Base-by-base conservation (phyloP, 1,139 yeast genomes). In the Pichia sp. region DNA sequence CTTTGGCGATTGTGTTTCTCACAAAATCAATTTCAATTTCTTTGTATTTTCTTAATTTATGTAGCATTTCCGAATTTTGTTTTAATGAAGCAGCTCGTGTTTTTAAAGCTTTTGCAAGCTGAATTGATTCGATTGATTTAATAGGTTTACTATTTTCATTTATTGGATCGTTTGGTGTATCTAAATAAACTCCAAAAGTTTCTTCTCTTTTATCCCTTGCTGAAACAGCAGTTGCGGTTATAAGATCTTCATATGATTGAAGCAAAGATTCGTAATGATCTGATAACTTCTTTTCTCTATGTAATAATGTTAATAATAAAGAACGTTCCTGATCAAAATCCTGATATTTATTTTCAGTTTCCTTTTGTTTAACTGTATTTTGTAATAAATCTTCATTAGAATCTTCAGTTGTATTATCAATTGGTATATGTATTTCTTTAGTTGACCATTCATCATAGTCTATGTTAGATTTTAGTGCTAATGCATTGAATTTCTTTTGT, bases 221-320 rank as follows among this genome's bases (percentile, higher is more conserved):
- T 11, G 35, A 16, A 22, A 32, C 4, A 12, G 41, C 39, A 3
- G 49, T 46, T 28, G 38, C 44, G 4, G 40, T 34, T 12, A 51
- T 24, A 20, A 51, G 35, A 5, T 45, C 35, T 32, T 45, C 41
- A 32, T 49, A 49, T 11, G 47, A 35, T 7, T 41, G n/a, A 11
- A 61, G 35, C 3, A 58, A 27, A 0, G 39, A 35, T 44, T 61
- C 64, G 37, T 52, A 58, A 27, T 50, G 53, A 9, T 47, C 29
- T 6, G 56, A 39, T 9, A 62, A 27, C 29, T 50, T 60, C 34
- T 55, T 58, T 33, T 61, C 60, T 39, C 57, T 53, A 27, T 61
- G 57, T 12, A 61, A 40, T 26, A 47, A 26, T 11, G 27, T 29
- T 6, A 40, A 20, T 6, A 44, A 38, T 16, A 30, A 12, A 8